These are phyloP conservation scores for Asterochloris sp. DNA, from an alignment of 139 green algal species.

Conservation along the genomic window DNA sequence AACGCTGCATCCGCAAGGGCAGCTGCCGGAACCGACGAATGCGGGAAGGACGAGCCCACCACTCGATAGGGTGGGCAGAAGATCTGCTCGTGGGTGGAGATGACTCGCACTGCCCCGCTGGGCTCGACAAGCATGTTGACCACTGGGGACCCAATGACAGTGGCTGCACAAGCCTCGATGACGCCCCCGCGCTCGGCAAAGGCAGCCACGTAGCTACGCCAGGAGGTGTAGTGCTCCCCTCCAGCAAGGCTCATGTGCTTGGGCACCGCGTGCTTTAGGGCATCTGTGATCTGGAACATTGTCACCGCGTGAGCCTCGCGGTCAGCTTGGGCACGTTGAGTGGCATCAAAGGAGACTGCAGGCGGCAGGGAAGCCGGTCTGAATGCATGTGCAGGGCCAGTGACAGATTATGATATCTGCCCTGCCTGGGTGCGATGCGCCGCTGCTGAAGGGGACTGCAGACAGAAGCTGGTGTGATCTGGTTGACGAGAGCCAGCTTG, in stretches of 20 bases:
- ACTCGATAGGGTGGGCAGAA: constrained; percentile 52
- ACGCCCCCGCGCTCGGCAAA: constrained; percentile 42
- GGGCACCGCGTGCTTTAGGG: background rate
- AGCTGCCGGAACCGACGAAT: constrained; percentile 48
- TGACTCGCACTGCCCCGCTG: constrained; percentile 34
- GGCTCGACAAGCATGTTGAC: constrained; percentile 65
- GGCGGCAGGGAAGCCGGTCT: too few species aligned
- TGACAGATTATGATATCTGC: too few species aligned
- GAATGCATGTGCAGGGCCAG: too few species aligned
- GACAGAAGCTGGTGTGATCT: too few species aligned
- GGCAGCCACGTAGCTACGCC: constrained; percentile 31
- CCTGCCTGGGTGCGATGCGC: too few species aligned
- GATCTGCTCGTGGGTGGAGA: constrained; percentile 63
- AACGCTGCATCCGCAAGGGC: constrained; percentile 10
- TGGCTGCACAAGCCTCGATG: constrained; percentile 43
- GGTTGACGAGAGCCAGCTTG: too few species aligned
- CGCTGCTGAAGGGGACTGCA: too few species aligned
- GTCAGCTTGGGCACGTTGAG: too few species aligned
- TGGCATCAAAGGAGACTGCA: too few species aligned
- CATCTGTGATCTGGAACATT: constrained; percentile 1
- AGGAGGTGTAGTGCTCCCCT: constrained; percentile 36
- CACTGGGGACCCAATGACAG: constrained; percentile 44
- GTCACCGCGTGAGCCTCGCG: too few species aligned
- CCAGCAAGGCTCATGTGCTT: background rate
- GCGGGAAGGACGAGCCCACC: constrained; percentile 59